Percentiles rank a stretch among this genome's conserved stretches.
Conservation (phyloP, 2,329 filamentous ascomycete species). For the Zopfia rhizophila region DNA sequence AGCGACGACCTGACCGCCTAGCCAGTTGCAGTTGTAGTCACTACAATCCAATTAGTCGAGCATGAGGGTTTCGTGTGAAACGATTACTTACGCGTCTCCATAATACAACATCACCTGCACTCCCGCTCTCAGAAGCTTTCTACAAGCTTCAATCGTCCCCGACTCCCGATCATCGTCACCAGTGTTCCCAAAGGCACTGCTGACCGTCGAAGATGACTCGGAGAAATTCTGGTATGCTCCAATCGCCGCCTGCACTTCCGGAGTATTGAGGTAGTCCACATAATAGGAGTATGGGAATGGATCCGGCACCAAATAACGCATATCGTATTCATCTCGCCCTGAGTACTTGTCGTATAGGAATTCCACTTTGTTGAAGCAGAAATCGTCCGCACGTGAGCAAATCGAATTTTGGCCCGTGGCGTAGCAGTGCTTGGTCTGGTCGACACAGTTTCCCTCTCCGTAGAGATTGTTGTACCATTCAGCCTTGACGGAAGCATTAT, state of each 20-base stretch:
- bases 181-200: slow-evolving; percentile 57
- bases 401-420: slow-evolving; percentile 61
- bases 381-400: slow-evolving; percentile 65
- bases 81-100: slow-evolving; percentile 56
- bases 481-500: slow-evolving; percentile 60
- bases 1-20: slow-evolving; percentile 56
- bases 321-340: slow-evolving; percentile 68
- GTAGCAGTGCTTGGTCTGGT: slow-evolving; percentile 67
- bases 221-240: slow-evolving; percentile 70
- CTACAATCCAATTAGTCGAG: slow-evolving; percentile 23
- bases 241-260: slow-evolving; percentile 65
- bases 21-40: slow-evolving; percentile 61
- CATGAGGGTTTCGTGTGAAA: no score
- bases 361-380: slow-evolving; percentile 66
- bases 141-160: slow-evolving; percentile 55
- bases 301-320: slow-evolving; percentile 65
- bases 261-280: slow-evolving; percentile 67
- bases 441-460: slow-evolving; percentile 69
- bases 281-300: slow-evolving; percentile 69
- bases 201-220: slow-evolving; percentile 56
- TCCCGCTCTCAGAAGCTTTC: slow-evolving; percentile 51
- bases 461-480: slow-evolving; percentile 70
- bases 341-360: slow-evolving; percentile 62
- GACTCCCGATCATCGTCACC: slow-evolving; percentile 62
- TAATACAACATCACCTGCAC: slow-evolving; percentile 57